Evolutionary conservation across 2,329 filamentous ascomycete species (phyloP).

Genomic region (Calycina herbarum): DNA sequence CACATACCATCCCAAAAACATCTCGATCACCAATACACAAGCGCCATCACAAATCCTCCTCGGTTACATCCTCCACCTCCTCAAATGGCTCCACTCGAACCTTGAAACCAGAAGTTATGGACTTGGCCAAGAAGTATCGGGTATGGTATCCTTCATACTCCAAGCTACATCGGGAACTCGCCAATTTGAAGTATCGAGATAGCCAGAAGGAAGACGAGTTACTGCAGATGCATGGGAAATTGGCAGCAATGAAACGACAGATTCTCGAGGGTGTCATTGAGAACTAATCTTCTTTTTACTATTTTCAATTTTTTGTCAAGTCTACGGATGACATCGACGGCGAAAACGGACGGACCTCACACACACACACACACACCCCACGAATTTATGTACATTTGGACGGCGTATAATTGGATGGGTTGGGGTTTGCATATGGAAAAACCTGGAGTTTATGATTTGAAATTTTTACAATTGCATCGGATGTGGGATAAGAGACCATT

Average conservation of each 20-base stretch:
- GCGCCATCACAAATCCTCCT: constrained; percentile 37
- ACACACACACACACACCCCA: background rate
- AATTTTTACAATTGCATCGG: too few relatives aligned
- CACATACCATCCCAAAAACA: constrained; percentile 23
- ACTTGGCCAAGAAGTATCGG: constrained; percentile 57
- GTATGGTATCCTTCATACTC: constrained; percentile 57
- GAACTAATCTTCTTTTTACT: constrained; percentile 4
- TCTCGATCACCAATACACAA: constrained; percentile 35
- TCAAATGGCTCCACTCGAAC: constrained; percentile 35
- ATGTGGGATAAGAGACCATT: background rate
- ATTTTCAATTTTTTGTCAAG: background rate
- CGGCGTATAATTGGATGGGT: background rate
- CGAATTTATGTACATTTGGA: background rate
- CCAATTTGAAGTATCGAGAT: constrained; percentile 47
- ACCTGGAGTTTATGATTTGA: too few relatives aligned
- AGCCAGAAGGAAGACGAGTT: constrained; percentile 52
- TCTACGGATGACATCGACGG: background rate
- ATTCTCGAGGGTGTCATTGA: constrained; percentile 42
- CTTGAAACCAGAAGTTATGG: constrained; percentile 50
- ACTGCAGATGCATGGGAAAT: constrained; percentile 53
- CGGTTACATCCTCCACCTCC: constrained; percentile 31
- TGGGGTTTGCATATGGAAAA: too few relatives aligned
- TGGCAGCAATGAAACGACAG: constrained; percentile 58
- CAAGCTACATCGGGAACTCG: constrained; percentile 56
- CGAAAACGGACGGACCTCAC: background rate